Evolutionary conservation across 768 basidiomycete genomes (phyloP).

Genomic region (Suillus fuscotomentosus): DNA sequence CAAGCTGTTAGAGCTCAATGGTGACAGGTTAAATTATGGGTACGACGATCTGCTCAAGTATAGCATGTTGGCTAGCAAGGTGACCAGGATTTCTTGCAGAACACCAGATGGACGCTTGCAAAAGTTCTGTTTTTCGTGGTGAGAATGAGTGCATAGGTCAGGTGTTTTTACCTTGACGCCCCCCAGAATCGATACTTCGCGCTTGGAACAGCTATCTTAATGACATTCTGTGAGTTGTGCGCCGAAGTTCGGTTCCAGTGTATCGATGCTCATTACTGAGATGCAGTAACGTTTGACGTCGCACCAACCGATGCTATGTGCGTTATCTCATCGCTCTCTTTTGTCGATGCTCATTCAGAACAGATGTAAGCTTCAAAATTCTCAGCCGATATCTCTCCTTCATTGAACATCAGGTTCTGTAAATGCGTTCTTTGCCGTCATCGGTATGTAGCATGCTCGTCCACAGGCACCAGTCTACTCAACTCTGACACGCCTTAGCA

Average conservation of each 20-base stretch:
- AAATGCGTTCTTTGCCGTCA: neutral
- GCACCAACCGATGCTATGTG: slow-evolving; percentile 2
- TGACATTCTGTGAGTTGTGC: slow-evolving; percentile 4
- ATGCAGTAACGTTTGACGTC: neutral
- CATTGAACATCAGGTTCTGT: neutral
- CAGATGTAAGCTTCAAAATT: neutral
- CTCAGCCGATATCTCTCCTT: neutral
- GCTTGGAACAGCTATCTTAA: neutral
- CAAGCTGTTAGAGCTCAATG: too few species aligned
- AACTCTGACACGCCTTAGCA: neutral
- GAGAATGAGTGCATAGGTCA: neutral
- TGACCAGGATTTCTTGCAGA: neutral
- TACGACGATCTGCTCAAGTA: neutral
- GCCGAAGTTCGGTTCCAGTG: neutral
- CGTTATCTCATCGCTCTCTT: neutral
- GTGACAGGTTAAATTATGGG: slow-evolving; percentile 9
- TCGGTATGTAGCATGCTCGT: neutral
- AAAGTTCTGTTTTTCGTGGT: slow-evolving; percentile 5
- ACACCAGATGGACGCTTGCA: neutral
- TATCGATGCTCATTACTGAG: neutral
- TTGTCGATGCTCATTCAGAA: neutral
- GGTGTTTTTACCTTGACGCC: neutral
- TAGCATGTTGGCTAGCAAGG: neutral
- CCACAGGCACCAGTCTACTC: neutral
- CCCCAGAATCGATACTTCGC: slow-evolving; percentile 9